Evolutionary conservation across 2,329 filamentous ascomycete genomes (phyloP).

Genomic region (Paecilomyces formosus): DNA sequence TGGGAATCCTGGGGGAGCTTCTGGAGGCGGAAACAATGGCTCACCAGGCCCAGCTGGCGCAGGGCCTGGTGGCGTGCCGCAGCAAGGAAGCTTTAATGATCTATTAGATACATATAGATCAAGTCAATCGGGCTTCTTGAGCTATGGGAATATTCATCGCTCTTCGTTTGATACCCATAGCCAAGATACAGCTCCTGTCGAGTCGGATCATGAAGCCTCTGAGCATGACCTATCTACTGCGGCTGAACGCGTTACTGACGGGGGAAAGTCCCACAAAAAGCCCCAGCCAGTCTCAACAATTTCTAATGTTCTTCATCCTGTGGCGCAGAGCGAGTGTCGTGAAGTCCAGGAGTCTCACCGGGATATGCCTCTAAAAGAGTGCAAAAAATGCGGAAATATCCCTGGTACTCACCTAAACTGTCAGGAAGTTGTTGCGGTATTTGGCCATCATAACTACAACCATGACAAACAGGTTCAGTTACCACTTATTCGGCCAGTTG

Average conservation of each 20-base stretch:
- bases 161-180: background rate
- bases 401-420: background rate
- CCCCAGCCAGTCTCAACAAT: background rate
- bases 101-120: background rate
- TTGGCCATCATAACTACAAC: background rate
- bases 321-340: background rate
- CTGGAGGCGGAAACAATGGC: background rate
- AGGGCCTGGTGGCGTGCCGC: background rate
- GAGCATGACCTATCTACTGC: background rate
- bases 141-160: background rate
- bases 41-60: background rate
- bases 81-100: background rate
- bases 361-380: background rate
- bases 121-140: background rate
- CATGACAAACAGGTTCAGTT: background rate
- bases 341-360: background rate
- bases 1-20: background rate
- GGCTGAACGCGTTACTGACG: background rate
- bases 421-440: background rate
- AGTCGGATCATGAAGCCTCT: background rate
- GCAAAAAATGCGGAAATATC: background rate
- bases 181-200: background rate
- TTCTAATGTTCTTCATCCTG: background rate
- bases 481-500: background rate
- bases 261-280: background rate